Percentiles rank a stretch among this genome's conserved stretches.
These are phyloP conservation scores for Candida nonsorbophila DNA, from an alignment of 805 yeast genomes.

Conservation along the genomic window DNA sequence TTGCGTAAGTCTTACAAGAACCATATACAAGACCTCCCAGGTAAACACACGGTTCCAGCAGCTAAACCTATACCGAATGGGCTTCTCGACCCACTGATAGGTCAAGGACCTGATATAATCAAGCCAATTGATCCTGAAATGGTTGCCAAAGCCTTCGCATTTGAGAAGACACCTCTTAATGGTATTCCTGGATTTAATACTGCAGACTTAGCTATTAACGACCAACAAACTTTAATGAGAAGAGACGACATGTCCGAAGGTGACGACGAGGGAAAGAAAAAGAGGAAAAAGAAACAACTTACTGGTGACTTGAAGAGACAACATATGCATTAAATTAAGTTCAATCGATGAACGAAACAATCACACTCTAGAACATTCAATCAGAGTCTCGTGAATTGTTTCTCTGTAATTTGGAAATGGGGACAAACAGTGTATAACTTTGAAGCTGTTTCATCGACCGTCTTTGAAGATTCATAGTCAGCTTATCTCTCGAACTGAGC, in stretches of 20 bases:
- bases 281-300: conserved; percentile 26
- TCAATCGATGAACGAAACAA: too few relatives aligned
- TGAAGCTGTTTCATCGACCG: too few relatives aligned
- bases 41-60: conserved; percentile 63
- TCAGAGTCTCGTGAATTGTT: too few relatives aligned
- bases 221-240: conserved; percentile 31
- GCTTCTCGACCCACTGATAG: conserved; percentile 32
- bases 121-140: conserved; percentile 46
- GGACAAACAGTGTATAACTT: too few relatives aligned
- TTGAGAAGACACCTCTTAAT: conserved; percentile 59
- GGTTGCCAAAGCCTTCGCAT: conserved; percentile 45
- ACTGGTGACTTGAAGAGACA: conserved; percentile 34
- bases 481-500: too few relatives aligned
- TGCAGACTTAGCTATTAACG: conserved; percentile 58
- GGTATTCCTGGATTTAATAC: conserved; percentile 79
- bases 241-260: conserved; percentile 38
- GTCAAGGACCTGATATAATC: conserved; percentile 39
- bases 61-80: conserved; percentile 29
- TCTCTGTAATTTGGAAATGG: too few relatives aligned
- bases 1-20: conserved; percentile 92
- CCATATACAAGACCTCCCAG: conserved; percentile 83
- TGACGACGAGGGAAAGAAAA: conserved; percentile 32
- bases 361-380: background rate
- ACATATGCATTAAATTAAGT: too few relatives aligned
- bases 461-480: too few relatives aligned